phyloP scores from a whole-genome alignment of 73 alveolate species.

The Paraurostyla sp. region DNA sequence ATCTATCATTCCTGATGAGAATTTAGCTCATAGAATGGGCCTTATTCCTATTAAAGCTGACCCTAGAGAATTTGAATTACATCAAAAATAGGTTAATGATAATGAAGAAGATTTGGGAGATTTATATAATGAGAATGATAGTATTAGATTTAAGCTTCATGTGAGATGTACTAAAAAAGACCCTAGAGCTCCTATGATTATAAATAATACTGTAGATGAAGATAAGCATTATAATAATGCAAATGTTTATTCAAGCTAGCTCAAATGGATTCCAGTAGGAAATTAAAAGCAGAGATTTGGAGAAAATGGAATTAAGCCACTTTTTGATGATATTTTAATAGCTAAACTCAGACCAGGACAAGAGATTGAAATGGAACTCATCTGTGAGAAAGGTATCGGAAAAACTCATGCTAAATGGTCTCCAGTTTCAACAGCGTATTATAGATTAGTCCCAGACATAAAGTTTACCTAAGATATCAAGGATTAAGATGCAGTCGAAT shows the following conservation, averaged over 20 bases:
- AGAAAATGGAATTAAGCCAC: slow-evolving; percentile 84
- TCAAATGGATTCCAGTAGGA: slow-evolving; percentile 90
- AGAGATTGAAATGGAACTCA: slow-evolving; percentile 93
- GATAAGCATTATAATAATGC: slow-evolving; percentile 83
- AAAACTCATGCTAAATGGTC: slow-evolving; percentile 99
- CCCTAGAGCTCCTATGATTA: slow-evolving; percentile 59
- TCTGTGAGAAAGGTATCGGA: slow-evolving; percentile 97
- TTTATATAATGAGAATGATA: slow-evolving; percentile 86
- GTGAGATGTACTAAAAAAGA: slow-evolving; percentile 87
- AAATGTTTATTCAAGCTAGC: slow-evolving; percentile 85
- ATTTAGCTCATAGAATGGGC: slow-evolving; percentile 97
- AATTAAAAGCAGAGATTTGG: slow-evolving; percentile 81
- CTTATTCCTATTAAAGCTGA: slow-evolving; percentile 96
- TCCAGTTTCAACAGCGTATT: slow-evolving; percentile 98
- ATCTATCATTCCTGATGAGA: slow-evolving; percentile 97
- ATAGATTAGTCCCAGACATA: slow-evolving; percentile 92
- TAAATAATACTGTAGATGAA: slow-evolving; percentile 78
- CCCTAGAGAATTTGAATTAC: slow-evolving; percentile 87
- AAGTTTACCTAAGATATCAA: slow-evolving; percentile 74
- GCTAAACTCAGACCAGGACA: slow-evolving; percentile 97
- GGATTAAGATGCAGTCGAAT: slow-evolving; percentile 89
- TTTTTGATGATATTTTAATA: slow-evolving; percentile 92
- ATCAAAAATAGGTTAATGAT: background rate
- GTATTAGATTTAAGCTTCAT: slow-evolving; percentile 85
- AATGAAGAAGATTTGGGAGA: slow-evolving; percentile 75